These are phyloP conservation scores for Candida buenavistaensis DNA, from an alignment of 1,139 yeast species.

Conservation along the genomic window DNA sequence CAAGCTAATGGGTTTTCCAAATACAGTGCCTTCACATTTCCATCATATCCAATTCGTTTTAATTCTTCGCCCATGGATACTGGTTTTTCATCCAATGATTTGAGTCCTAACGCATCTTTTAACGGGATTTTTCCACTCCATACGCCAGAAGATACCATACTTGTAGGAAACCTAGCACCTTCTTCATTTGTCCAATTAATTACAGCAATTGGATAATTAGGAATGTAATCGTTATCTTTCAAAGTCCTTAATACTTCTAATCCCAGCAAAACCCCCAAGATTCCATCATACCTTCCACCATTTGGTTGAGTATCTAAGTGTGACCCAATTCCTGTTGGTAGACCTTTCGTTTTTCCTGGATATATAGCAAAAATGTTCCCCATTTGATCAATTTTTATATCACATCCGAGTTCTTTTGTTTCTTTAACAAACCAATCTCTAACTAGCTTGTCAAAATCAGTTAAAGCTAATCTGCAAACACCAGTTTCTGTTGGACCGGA, in stretches of 20 bases:
- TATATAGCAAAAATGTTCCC: conserved; percentile 68
- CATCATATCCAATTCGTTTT: conserved; percentile 61
- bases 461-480: conserved; percentile 59
- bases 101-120: conserved; percentile 49
- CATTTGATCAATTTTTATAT: conserved; percentile 55
- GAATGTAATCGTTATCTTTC: conserved; percentile 55
- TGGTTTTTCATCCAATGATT: conserved; percentile 53
- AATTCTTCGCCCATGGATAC: conserved; percentile 57
- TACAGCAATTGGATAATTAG: conserved; percentile 65
- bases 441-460: conserved; percentile 63
- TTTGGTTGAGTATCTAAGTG: conserved; percentile 81
- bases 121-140: conserved; percentile 57
- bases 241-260: conserved; percentile 65
- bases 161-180: conserved; percentile 72
- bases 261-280: conserved; percentile 67
- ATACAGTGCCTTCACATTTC: conserved; percentile 48
- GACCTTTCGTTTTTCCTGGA: conserved; percentile 53
- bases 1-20: conserved; percentile 58
- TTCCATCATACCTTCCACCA: conserved; percentile 76
- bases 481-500: conserved; percentile 57
- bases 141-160: conserved; percentile 64
- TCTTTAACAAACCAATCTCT: conserved; percentile 67
- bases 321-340: conserved; percentile 71
- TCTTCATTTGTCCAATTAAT: conserved; percentile 78
- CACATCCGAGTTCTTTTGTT: conserved; percentile 54